These are phyloP conservation scores for Torulaspora franciscae DNA, from an alignment of 805 yeast species.

Conservation along the genomic window DNA sequence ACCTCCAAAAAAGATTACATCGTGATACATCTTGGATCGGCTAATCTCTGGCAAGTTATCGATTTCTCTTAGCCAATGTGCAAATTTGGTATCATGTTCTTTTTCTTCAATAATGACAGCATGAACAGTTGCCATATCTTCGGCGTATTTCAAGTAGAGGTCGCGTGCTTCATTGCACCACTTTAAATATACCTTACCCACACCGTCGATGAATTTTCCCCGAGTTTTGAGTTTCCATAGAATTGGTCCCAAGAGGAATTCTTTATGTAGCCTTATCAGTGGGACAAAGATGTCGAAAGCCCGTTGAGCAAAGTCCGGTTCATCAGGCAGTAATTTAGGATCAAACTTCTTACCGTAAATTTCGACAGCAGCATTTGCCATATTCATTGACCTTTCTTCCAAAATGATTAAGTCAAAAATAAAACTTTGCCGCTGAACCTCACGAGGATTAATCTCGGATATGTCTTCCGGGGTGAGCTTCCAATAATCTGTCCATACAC, in stretches of 20 bases:
- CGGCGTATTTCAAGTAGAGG: constrained; percentile 56
- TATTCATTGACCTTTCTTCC: constrained; percentile 64
- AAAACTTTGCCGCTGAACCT: constrained; percentile 64
- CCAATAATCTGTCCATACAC: constrained; percentile 68
- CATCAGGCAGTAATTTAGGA: constrained; percentile 45
- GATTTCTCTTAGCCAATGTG: constrained; percentile 52
- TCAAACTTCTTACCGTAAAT: constrained; percentile 45
- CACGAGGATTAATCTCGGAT: constrained; percentile 44
- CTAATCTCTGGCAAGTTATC: constrained; percentile 46
- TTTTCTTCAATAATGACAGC: constrained; percentile 48
- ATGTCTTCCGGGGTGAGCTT: constrained; percentile 51
- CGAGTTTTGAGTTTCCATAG: constrained; percentile 51
- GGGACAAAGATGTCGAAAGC: constrained; percentile 55
- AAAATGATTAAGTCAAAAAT: constrained; percentile 68
- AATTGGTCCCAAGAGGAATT: constrained; percentile 52
- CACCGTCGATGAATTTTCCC: constrained; percentile 60
- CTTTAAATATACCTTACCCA: constrained; percentile 56
- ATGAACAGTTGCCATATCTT: constrained; percentile 54
- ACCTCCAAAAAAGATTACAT: constrained; percentile 52
- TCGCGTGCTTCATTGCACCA: constrained; percentile 60
- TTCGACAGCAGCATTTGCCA: constrained; percentile 60
- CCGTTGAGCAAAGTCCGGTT: constrained; percentile 52
- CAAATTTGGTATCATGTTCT: constrained; percentile 42
- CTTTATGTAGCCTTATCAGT: constrained; percentile 52
- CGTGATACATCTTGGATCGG: constrained; percentile 44